Percentiles rank a stretch among this genome's conserved stretches.
Evolutionary conservation across 192 early-diverging fungal species (phyloP).

Genomic region (Obelidium mucronatum): DNA sequence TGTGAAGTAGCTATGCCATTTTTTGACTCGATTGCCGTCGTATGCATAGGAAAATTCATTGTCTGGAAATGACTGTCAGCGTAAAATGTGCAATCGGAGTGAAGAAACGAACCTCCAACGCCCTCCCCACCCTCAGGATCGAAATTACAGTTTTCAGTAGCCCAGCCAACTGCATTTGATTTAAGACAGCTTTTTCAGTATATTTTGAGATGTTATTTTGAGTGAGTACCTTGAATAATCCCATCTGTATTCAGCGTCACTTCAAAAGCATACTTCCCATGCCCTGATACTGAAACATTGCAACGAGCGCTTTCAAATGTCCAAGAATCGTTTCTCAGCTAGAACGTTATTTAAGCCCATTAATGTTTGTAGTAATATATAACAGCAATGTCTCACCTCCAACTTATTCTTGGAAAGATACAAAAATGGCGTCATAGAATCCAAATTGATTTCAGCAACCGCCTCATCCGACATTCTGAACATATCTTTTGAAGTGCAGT

Average conservation of each 20-base stretch:
- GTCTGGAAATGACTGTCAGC: slow-evolving; percentile 37
- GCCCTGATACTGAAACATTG: slow-evolving; percentile 55
- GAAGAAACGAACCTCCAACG: slow-evolving; percentile 65
- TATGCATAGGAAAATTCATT: slow-evolving; percentile 75
- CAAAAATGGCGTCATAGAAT: slow-evolving; percentile 33
- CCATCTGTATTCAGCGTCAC: slow-evolving; percentile 69
- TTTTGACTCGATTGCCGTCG: slow-evolving; percentile 75
- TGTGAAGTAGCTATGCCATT: slow-evolving; percentile 68
- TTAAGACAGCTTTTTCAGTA: no score
- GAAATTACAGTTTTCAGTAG: slow-evolving; percentile 63
- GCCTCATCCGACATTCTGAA: neutral
- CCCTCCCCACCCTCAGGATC: slow-evolving; percentile 82
- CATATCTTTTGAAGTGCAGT: neutral
- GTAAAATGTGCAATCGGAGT: slow-evolving; percentile 32
- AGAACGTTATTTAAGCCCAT: neutral
- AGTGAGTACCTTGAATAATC: slow-evolving; percentile 71
- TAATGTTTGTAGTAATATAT: neutral
- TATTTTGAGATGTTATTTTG: neutral
- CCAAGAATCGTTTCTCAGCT: slow-evolving; percentile 79
- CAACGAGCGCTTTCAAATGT: slow-evolving; percentile 78
- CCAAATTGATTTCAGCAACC: slow-evolving; percentile 20
- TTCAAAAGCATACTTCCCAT: slow-evolving; percentile 79
- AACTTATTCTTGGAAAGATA: slow-evolving; percentile 27
- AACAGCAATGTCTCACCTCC: slow-evolving; percentile 30
- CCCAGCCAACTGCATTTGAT: slow-evolving; percentile 74